Evolutionary conservation across 108 stramenopile genomes (phyloP), one percentile per base, ranked within the genome.

Genomic region (Cyclostephanos invisitatus): DNA sequence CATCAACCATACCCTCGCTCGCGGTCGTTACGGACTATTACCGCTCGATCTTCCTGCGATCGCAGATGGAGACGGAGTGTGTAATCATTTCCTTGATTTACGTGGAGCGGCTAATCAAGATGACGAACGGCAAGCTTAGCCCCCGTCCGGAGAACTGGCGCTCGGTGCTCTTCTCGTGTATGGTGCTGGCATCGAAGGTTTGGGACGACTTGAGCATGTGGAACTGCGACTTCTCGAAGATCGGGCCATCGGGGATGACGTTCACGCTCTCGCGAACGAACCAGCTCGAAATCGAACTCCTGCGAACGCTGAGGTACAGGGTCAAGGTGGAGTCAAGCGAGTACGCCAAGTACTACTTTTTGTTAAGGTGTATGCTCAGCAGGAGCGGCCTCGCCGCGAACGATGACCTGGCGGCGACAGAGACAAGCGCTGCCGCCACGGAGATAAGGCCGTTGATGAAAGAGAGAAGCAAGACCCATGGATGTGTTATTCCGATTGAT

Each of bases 171-270:
- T 97, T 97, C 67, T 81, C 91, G 10, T 89, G 90, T 68, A 94
- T 98, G 95, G 89, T 98, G 25, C 77, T 98, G 49, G 77, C 95
- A 0, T 89, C 87, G 58, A 98, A 98, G 72, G 98, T 98, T 2
- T 98, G 98, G 96, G 98, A 98, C 62, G 98, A 98, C 72, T 69
- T 98, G 54, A 84, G 82, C 75, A 98, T 98, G 98, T 97, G 96
- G 96, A 98, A 98, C 78, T 81, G 78, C 21, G 97, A 98, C 81
- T 98, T 98, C 63, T 83, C 81, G 40, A 89, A 92, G 62, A 84
- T 87, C 46, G 89, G 87, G 57, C 91, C 91, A 36, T 64, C 71
- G 17, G 85, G 89, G 51, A 82, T 97, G 28, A 86, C 65, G 67
- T 98, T 97, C 55, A 80, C 86, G 18, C 71, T 98, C 22, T 55